Conservation (phyloP, 2,329 filamentous ascomycete genomes). For the Cercospora sp. region DNA sequence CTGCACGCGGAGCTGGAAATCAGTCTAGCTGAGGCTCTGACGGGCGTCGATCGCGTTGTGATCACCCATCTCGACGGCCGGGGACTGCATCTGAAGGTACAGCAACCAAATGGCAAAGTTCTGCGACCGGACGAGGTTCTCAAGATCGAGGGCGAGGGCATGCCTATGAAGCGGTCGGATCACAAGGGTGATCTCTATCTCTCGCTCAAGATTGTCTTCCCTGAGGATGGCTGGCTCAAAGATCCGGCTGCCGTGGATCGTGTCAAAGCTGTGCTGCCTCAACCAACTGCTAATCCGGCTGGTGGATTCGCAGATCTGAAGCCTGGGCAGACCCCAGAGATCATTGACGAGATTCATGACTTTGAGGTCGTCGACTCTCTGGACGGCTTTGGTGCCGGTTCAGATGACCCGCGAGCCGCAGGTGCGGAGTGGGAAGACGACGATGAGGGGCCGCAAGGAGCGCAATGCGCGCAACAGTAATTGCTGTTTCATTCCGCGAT, state of each 20-base stretch:
- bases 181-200: slow-evolving; percentile 83
- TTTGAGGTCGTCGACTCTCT: slow-evolving; percentile 82
- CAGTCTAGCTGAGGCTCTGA: slow-evolving; percentile 78
- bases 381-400: slow-evolving; percentile 76
- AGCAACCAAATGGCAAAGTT: slow-evolving; percentile 70
- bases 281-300: slow-evolving; percentile 38
- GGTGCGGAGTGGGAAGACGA: slow-evolving; percentile 71
- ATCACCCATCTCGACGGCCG: slow-evolving; percentile 90
- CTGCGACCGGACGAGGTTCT: slow-evolving; percentile 81
- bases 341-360: slow-evolving; percentile 76
- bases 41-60: slow-evolving; percentile 86
- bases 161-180: slow-evolving; percentile 88
- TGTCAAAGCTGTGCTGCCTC: slow-evolving; percentile 74
- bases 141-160: slow-evolving; percentile 85
- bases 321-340: slow-evolving; percentile 60
- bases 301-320: slow-evolving; percentile 38
- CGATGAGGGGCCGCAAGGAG: slow-evolving; percentile 57
- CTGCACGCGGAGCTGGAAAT: slow-evolving; percentile 79
- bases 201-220: slow-evolving; percentile 82
- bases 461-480: slow-evolving; percentile 75
- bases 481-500: not conserved
- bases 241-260: slow-evolving; percentile 68
- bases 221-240: slow-evolving; percentile 77
- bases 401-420: slow-evolving; percentile 65
- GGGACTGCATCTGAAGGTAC: slow-evolving; percentile 78